Evolutionary conservation across 305 asterid species (phyloP).

Genomic region (Salvia sclarea): DNA sequence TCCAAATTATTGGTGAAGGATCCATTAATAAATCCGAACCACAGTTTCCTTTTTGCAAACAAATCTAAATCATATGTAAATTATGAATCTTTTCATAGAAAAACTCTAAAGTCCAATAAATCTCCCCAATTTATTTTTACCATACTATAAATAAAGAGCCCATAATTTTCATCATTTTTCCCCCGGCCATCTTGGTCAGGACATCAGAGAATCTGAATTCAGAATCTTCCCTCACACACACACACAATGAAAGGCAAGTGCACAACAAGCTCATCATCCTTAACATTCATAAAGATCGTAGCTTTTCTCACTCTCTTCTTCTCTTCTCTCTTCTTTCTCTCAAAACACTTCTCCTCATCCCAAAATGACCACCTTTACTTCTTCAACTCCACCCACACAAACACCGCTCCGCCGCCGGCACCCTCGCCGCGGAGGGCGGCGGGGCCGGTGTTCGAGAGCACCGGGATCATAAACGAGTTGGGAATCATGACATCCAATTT

Average conservation of each 20-base stretch:
- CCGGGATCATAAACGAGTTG: conserved; percentile 65
- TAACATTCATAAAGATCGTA: conserved; percentile 44
- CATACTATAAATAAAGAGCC: too few species aligned
- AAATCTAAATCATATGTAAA: too few species aligned
- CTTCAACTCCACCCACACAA: conserved; percentile 37
- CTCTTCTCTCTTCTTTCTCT: conserved; percentile 40
- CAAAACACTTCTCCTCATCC: conserved; percentile 35
- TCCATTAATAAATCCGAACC: too few species aligned
- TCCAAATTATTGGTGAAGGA: too few species aligned
- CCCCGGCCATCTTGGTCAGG: too few species aligned
- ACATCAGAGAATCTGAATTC: too few species aligned
- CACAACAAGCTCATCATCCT: conserved; percentile 32
- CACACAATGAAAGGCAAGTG: conserved; percentile 31
- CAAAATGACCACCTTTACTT: conserved; percentile 34
- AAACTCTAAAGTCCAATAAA: too few species aligned
- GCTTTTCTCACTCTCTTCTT: conserved; percentile 42
- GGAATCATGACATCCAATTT: conserved; percentile 63
- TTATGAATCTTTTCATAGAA: too few species aligned
- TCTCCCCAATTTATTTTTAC: too few species aligned
- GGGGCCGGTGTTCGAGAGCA: conserved; percentile 47
- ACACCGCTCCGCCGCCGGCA: background rate
- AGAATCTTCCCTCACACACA: background rate
- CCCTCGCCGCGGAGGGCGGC: conserved; percentile 21
- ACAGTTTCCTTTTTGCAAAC: too few species aligned
- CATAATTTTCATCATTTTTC: too few species aligned